Conservation (phyloP, 2,329 filamentous ascomycete genomes). For the Cordyceps sp. region DNA sequence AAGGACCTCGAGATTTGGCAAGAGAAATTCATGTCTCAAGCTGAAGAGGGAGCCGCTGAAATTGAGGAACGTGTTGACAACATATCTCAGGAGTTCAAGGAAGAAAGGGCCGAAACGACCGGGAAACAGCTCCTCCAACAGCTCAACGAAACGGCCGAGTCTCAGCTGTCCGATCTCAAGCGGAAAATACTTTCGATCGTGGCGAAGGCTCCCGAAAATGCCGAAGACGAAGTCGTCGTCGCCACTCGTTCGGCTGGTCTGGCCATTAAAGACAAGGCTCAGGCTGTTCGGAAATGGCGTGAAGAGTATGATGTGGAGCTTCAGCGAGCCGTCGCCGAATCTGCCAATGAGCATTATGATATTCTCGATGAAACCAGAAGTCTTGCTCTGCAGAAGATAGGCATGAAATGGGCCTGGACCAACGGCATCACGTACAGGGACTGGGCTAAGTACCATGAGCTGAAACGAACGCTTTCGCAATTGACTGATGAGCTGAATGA, state of each 20-base stretch:
- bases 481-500: slow-evolving; percentile 73
- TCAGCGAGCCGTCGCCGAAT: slow-evolving; percentile 48
- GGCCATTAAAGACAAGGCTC: slow-evolving; percentile 59
- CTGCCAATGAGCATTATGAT: slow-evolving; percentile 64
- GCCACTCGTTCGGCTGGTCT: slow-evolving; percentile 51
- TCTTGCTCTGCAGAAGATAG: slow-evolving; percentile 76
- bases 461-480: slow-evolving; percentile 67
- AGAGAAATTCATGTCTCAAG: slow-evolving; percentile 69
- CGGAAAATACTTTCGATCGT: slow-evolving; percentile 48
- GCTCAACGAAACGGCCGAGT: slow-evolving; percentile 49
- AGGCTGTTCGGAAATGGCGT: slow-evolving; percentile 63
- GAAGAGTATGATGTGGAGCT: slow-evolving; percentile 55
- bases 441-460: slow-evolving; percentile 84
- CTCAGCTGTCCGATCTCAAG: slow-evolving; percentile 50
- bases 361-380: slow-evolving; percentile 72
- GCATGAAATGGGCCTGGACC: slow-evolving; percentile 91
- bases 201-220: slow-evolving; percentile 22
- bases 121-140: slow-evolving; percentile 51
- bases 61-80: slow-evolving; percentile 56
- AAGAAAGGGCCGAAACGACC: slow-evolving; percentile 45
- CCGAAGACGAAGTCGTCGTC: slow-evolving; percentile 24
- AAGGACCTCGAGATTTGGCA: slow-evolving; percentile 77
- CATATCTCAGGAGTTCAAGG: slow-evolving; percentile 35
- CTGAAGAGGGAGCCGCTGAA: slow-evolving; percentile 59
- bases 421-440: slow-evolving; percentile 93